phyloP scores from a whole-genome alignment of 106 monocot genomes.

The Apostasia ramifera region DNA sequence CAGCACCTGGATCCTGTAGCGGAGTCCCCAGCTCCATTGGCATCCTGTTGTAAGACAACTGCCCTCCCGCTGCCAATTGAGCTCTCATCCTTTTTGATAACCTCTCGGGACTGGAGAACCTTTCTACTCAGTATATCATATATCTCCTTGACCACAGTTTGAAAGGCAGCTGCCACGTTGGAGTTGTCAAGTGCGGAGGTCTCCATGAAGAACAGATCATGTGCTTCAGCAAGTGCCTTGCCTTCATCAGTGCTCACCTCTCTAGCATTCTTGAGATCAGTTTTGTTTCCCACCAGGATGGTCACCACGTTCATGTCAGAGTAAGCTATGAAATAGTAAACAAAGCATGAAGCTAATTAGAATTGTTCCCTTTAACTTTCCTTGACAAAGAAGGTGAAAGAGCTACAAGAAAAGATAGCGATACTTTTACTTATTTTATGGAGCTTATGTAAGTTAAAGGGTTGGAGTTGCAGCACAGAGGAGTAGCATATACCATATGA shows the following conservation, averaged over 20 bases:
- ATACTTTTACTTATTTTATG: background rate
- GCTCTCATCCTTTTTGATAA: background rate
- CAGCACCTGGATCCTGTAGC: slow-evolving; percentile 1
- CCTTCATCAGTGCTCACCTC: slow-evolving; percentile 12
- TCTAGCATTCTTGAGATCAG: slow-evolving; percentile 9
- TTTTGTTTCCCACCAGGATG: slow-evolving; percentile 17
- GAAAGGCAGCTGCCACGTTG: slow-evolving; percentile 4
- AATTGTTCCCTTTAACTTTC: background rate
- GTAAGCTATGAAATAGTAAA: background rate
- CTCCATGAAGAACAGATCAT: slow-evolving; percentile 15
- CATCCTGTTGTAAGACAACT: background rate
- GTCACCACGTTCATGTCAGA: slow-evolving; percentile 18
- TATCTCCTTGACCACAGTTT: slow-evolving; percentile 10
- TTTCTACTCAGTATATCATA: slow-evolving; percentile 10
- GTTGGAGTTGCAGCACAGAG: background rate
- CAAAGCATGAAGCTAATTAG: background rate
- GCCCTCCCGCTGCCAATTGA: slow-evolving; percentile 11
- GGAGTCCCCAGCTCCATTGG: background rate
- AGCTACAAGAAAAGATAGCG: background rate
- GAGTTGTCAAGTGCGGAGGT: slow-evolving; percentile 12
- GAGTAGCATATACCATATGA: background rate
- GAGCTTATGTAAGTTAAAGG: too few relatives aligned
- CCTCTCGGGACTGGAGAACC: slow-evolving; percentile 5
- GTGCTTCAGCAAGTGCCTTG: slow-evolving; percentile 2
- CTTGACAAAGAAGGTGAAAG: too few relatives aligned